Percentiles rank a stretch among this genome's conserved stretches.
Evolutionary conservation across 2,329 filamentous ascomycete species (phyloP).

Genomic region (Zarea fungicola): DNA sequence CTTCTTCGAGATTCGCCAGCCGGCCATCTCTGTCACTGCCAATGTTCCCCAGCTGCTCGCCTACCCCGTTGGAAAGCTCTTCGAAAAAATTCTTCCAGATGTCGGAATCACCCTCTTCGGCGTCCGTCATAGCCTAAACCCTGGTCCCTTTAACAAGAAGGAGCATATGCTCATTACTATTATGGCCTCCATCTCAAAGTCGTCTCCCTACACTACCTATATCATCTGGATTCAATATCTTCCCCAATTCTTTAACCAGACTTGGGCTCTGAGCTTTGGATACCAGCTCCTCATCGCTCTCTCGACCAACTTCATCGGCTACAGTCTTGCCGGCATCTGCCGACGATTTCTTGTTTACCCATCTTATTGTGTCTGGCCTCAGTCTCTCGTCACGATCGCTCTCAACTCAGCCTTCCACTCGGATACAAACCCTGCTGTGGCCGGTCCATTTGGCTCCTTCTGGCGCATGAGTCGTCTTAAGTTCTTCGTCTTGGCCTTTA

Average conservation of each 20-base stretch:
- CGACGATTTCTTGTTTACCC: constrained; percentile 49
- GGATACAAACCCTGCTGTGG: constrained; percentile 11
- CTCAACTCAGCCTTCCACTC: constrained; percentile 43
- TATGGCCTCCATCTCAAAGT: constrained; percentile 49
- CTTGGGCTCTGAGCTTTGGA: constrained; percentile 33
- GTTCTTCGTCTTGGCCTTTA: constrained; percentile 40
- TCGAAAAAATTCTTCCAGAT: constrained; percentile 40
- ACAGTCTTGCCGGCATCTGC: constrained; percentile 46
- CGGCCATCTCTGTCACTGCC: constrained; percentile 29
- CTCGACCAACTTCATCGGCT: constrained; percentile 44
- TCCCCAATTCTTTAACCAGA: constrained; percentile 38
- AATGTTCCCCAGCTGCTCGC: constrained; percentile 33
- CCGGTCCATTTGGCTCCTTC: constrained; percentile 25
- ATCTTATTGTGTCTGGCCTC: constrained; percentile 47
- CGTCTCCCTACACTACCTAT: constrained; percentile 42
- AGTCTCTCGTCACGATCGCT: constrained; percentile 42
- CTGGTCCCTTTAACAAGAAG: constrained; percentile 51
- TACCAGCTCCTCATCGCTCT: constrained; percentile 39
- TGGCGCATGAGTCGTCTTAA: constrained; percentile 38
- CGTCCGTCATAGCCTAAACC: constrained; percentile 41
- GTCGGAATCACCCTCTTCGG: constrained; percentile 39
- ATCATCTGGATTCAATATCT: constrained; percentile 41
- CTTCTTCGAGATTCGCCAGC: constrained; percentile 33
- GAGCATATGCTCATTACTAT: constrained; percentile 56
- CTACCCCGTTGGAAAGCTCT: constrained; percentile 24